phyloP scores from a whole-genome alignment of 2,329 filamentous ascomycete species.

The Aspergillus sp. region DNA sequence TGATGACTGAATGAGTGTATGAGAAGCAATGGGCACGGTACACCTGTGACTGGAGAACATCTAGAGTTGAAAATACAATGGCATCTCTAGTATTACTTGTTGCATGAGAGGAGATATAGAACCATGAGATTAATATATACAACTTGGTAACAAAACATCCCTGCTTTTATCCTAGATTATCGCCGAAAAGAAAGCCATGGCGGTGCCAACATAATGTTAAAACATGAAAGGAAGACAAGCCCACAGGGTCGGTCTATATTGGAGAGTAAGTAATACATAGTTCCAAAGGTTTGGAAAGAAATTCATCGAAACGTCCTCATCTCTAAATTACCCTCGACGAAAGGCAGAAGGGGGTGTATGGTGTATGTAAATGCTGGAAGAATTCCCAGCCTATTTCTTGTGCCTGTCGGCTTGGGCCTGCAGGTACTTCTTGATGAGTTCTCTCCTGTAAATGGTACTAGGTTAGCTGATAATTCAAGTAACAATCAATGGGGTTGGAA shows the following conservation, averaged over 20 bases:
- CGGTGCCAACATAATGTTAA: background rate
- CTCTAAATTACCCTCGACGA: constrained; percentile 8
- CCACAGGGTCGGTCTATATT: constrained; percentile 22
- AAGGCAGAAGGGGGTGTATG: constrained; percentile 4
- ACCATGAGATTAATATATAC: constrained; percentile 18
- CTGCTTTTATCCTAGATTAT: constrained; percentile 11
- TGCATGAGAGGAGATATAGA: constrained; percentile 19
- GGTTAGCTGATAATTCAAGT: constrained; percentile 7
- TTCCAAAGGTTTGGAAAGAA: constrained; percentile 10
- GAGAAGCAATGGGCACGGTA: background rate
- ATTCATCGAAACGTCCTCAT: constrained; percentile 11
- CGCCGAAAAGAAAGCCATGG: background rate
- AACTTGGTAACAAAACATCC: constrained; percentile 10
- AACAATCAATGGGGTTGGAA: background rate
- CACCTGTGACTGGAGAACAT: background rate
- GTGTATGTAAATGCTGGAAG: background rate
- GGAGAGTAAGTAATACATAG: constrained; percentile 20
- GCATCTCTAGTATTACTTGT: background rate
- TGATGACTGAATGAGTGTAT: background rate
- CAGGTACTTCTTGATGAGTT: constrained; percentile 66
- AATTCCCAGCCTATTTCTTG: constrained; percentile 51
- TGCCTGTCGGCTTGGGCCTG: constrained; percentile 66
- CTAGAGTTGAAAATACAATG: background rate
- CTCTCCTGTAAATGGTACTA: constrained; percentile 50
- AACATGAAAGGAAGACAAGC: constrained; percentile 16